Evolutionary conservation across 495 filamentous ascomycete species (phyloP).

Genomic region (Lasiosphaeria ovina): DNA sequence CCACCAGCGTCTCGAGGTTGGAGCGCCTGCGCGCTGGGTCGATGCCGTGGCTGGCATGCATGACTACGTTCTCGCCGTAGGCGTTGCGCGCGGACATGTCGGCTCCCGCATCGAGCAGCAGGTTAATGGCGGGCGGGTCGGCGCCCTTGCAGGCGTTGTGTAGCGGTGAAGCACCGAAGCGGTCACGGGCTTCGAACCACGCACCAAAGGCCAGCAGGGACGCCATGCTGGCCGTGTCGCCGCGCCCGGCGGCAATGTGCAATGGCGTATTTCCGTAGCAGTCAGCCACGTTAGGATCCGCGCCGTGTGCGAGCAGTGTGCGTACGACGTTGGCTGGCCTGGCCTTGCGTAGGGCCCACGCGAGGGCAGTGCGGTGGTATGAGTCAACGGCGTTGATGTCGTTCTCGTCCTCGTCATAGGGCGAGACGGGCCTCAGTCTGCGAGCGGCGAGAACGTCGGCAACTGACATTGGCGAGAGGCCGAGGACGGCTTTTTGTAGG

Average conservation of each 20-base stretch:
- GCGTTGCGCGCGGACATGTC: not conserved
- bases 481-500: not conserved
- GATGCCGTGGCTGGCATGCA: not conserved
- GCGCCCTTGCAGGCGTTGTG: not conserved
- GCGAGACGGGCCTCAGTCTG: too few species aligned
- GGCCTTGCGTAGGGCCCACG: not conserved
- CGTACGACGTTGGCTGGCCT: not conserved
- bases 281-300: not conserved
- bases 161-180: not conserved
- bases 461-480: not conserved
- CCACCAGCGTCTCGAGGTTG: not conserved
- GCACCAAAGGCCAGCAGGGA: not conserved
- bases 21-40: not conserved
- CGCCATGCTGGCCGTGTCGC: not conserved
- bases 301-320: not conserved
- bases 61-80: not conserved
- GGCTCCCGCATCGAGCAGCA: not conserved
- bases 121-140: not conserved
- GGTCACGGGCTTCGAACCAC: not conserved
- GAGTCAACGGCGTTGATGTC: not conserved
- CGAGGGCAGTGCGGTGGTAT: not conserved
- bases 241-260: not conserved
- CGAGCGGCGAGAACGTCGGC: not conserved
- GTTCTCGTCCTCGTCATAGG: not conserved
- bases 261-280: not conserved